These are phyloP conservation scores for Bruguiera gymnorhiza DNA, from an alignment of 345 rosid species.

Conservation along the genomic window DNA sequence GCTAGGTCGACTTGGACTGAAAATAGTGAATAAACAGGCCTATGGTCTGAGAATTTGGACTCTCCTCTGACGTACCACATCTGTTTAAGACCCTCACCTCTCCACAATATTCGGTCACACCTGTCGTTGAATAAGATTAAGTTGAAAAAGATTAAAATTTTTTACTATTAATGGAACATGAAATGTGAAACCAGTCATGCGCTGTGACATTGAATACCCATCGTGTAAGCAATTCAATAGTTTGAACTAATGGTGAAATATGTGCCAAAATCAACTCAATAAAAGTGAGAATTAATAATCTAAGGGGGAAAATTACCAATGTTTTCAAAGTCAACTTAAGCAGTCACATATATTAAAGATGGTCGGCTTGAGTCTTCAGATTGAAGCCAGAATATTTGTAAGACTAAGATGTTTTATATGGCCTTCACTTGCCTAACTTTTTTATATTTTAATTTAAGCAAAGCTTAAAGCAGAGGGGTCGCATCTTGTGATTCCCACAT, in stretches of 20 bases:
- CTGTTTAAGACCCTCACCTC: slow-evolving; percentile 80
- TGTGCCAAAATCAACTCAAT: too few relatives aligned
- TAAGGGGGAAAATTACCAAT: too few relatives aligned
- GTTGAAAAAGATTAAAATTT: too few relatives aligned
- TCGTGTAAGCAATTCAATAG: too few relatives aligned
- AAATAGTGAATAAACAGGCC: slow-evolving; percentile 85
- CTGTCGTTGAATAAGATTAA: slow-evolving; percentile 32
- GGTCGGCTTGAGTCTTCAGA: slow-evolving; percentile 7
- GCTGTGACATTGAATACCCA: neutral
- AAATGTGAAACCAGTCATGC: neutral
- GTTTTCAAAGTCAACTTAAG: neutral
- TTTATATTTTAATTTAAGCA: too few relatives aligned
- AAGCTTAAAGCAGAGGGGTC: too few relatives aligned
- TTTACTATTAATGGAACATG: neutral
- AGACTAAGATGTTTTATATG: neutral
- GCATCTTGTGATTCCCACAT: too few relatives aligned
- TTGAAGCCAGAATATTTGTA: too few relatives aligned
- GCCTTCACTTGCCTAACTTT: too few relatives aligned
- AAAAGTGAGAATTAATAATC: too few relatives aligned
- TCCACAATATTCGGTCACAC: slow-evolving; percentile 94
- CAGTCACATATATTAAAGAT: neutral
- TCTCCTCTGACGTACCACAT: slow-evolving; percentile 73
- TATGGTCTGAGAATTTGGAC: slow-evolving; percentile 90
- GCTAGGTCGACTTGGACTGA: slow-evolving; percentile 46
- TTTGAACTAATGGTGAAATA: too few relatives aligned